Evolutionary conservation across 768 basidiomycete genomes (phyloP).

Genomic region (Megacollybia marginata): DNA sequence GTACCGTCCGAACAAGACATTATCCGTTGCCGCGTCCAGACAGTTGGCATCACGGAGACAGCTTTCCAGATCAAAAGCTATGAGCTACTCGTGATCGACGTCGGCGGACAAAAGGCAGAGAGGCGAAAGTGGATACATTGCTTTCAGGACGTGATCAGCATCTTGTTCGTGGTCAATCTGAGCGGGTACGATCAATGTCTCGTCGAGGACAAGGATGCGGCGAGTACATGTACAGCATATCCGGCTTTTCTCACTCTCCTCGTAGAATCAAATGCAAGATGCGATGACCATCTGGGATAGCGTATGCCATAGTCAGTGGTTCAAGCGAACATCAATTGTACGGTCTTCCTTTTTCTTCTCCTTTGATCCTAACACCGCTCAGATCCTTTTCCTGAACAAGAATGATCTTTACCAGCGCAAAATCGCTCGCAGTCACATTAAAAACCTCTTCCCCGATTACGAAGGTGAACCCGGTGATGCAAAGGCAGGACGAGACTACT

Average conservation of each 20-base stretch:
- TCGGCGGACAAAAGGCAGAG: constrained; percentile 89
- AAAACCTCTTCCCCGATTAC: constrained; percentile 89
- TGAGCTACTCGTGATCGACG: constrained; percentile 81
- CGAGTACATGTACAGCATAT: constrained; percentile 84
- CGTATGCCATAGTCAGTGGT: constrained; percentile 97
- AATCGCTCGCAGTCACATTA: constrained; percentile 74
- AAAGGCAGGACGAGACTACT: constrained; percentile 79
- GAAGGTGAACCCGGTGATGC: constrained; percentile 72
- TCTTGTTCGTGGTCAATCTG: constrained; percentile 85
- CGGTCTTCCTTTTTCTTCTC: constrained; percentile 17
- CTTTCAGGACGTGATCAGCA: constrained; percentile 91
- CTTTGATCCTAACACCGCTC: neutral
- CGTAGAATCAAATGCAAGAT: constrained; percentile 96
- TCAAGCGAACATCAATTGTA: constrained; percentile 88
- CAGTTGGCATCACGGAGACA: constrained; percentile 89
- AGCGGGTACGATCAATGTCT: constrained; percentile 94
- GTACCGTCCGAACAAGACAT: constrained; percentile 82
- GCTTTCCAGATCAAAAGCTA: constrained; percentile 72
- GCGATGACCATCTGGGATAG: constrained; percentile 97
- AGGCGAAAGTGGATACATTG: constrained; percentile 92
- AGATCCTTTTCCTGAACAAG: constrained; percentile 96
- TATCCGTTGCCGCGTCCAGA: constrained; percentile 76
- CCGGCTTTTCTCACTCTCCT: constrained; percentile 12
- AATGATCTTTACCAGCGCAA: constrained; percentile 86
- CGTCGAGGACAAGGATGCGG: no score